Evolutionary conservation across 306 rosid genomes (phyloP).

Genomic region (Cucurbita pepo): DNA sequence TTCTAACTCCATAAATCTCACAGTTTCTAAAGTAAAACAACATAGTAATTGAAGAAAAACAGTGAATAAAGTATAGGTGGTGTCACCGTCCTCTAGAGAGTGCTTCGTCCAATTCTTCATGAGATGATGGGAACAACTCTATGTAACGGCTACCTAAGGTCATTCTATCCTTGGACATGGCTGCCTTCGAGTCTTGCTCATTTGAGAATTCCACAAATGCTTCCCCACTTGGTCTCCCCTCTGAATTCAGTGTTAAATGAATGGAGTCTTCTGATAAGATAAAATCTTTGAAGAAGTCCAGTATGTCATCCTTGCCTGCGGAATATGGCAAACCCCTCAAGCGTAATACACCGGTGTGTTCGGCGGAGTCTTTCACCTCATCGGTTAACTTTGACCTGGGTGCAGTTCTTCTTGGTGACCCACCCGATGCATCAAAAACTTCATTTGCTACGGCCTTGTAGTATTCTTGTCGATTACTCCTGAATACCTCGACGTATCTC

Average conservation of each 20-base stretch:
- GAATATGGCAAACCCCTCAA: conserved; percentile 85
- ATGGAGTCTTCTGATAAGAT: conserved; percentile 40
- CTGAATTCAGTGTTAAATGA: conserved; percentile 58
- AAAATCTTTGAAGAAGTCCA: conserved; percentile 64
- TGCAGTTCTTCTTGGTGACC: conserved; percentile 58
- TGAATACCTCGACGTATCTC: conserved; percentile 83
- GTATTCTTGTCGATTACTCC: conserved; percentile 94
- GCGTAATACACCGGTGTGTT: conserved; percentile 75
- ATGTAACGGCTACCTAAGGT: conserved; percentile 86
- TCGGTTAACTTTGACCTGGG: conserved; percentile 56
- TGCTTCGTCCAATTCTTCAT: conserved; percentile 69
- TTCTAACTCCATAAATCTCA: conserved; percentile 13
- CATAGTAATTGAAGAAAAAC: conserved; percentile 9
- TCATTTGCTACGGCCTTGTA: conserved; percentile 80
- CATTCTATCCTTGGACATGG: conserved; percentile 91
- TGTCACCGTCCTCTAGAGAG: conserved; percentile 60
- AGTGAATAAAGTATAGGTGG: conserved; percentile 4
- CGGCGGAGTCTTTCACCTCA: conserved; percentile 74
- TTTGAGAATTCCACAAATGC: conserved; percentile 73
- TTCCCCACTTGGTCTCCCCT: conserved; percentile 96
- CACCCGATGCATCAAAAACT: conserved; percentile 51
- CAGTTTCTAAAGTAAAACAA: conserved; percentile 8
- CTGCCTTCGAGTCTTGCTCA: conserved; percentile 70
- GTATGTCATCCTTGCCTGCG: conserved; percentile 68
- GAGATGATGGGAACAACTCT: conserved; percentile 76